Base-by-base conservation (phyloP, 208 protist species). In the Willaertia magna region DNA sequence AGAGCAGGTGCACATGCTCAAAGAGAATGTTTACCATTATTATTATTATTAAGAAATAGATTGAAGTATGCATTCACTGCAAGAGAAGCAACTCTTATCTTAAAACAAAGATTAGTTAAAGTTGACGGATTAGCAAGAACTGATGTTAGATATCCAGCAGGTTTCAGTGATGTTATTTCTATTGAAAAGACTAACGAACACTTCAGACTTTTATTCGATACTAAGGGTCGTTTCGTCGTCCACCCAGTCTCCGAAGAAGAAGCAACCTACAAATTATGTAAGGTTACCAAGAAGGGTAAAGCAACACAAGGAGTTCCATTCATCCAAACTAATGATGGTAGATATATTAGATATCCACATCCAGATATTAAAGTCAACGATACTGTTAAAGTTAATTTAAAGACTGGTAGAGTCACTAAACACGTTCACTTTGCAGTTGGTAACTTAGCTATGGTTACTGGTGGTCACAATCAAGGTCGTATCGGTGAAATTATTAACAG, bases 331-430 rank as follows among this genome's bases (percentile, higher is more conserved):
- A 96, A 99, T 90, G 98, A 99, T 88, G 98, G 97, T 82, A 96
- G 98, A 91, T 99, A 97, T 88, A 98, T 99, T 90, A 96, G 98
- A 90, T 99, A 99, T 93, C 97, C 97, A 78, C 95, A 99, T 90
- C 97, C 97, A 88, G 88, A 91, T 85, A 95, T 98, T 88, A 92
- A 95, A 84, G 92, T 93, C 79, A 95, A 96, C 87, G 98, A 99
- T 93, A 97, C 98, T 61, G 91, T 99, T 89, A 97, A 99, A 91
- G 90, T 99, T 88, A 94, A 99, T 90, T 47, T 99, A 52, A 94
- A 95, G 86, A 96, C 94, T 55, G 94, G 94, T 89, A 98, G 98
- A 91, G 91, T 97, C 86, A 82, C 92, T 42, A 94, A 98, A 84
- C 90, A 97, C 88, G 74, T 89, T 88, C 90, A 94, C 87, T 94